phyloP scores from a whole-genome alignment of 2,329 filamentous ascomycete genomes.

The Ophiocordyceps australis region DNA sequence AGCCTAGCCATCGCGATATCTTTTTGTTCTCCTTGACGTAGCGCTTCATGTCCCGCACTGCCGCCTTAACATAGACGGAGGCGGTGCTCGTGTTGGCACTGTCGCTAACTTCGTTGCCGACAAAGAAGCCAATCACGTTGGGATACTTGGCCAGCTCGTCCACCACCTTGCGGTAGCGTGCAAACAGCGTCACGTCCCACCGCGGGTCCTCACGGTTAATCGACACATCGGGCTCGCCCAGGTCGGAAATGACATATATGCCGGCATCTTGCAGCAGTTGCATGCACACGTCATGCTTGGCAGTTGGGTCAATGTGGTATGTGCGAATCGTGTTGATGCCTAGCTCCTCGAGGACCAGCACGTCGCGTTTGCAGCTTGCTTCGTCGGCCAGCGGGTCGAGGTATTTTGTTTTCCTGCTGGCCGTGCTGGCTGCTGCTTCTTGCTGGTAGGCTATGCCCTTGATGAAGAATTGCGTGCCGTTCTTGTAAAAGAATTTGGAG shows the following conservation, averaged over 20 bases:
- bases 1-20: constrained; percentile 66
- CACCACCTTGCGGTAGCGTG: constrained; percentile 69
- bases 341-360: constrained; percentile 62
- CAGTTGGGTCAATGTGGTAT: constrained; percentile 72
- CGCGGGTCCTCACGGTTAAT: constrained; percentile 66
- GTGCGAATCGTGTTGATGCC: constrained; percentile 88
- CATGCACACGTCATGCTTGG: constrained; percentile 77
- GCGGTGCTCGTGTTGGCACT: constrained; percentile 72
- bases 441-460: constrained; percentile 93
- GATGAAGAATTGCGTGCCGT: constrained; percentile 54
- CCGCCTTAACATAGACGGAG: constrained; percentile 92
- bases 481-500: constrained; percentile 79
- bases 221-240: constrained; percentile 63
- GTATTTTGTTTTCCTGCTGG: constrained; percentile 36
- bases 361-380: constrained; percentile 60
- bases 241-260: constrained; percentile 89
- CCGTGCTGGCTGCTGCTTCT: constrained; percentile 42
- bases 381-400: constrained; percentile 66
- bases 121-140: constrained; percentile 95
- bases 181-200: constrained; percentile 66
- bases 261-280: constrained; percentile 59
- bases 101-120: constrained; percentile 94
- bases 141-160: constrained; percentile 67
- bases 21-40: constrained; percentile 64
- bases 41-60: constrained; percentile 86